These are phyloP conservation scores for Podosphaera leucotricha DNA, from an alignment of 2,329 filamentous ascomycete species.

Conservation along the genomic window DNA sequence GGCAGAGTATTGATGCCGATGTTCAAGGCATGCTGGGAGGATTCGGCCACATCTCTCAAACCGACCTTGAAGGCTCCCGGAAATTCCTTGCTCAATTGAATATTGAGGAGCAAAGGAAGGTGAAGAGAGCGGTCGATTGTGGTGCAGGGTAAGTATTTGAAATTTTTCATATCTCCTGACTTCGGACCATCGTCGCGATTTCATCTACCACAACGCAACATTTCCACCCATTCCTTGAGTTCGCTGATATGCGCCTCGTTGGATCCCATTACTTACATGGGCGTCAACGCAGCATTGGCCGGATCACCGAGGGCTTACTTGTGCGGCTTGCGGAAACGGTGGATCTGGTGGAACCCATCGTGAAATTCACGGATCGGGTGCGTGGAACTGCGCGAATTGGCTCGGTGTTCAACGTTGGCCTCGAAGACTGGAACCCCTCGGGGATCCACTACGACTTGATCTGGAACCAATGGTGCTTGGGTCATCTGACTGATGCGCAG, in stretches of 20 bases:
- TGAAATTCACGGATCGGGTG: conserved; percentile 50
- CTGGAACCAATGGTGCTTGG: conserved; percentile 80
- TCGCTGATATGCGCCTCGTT: neutral
- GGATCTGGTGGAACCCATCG: conserved; percentile 67
- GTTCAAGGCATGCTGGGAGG: conserved; percentile 62
- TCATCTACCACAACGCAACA: neutral
- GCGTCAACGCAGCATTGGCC: conserved; percentile 31
- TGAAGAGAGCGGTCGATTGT: conserved; percentile 18
- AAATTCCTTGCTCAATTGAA: conserved; percentile 47
- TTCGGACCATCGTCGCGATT: neutral
- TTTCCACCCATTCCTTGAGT: neutral
- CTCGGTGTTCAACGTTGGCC: conserved; percentile 43
- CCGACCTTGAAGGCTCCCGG: conserved; percentile 47
- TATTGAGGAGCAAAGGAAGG: conserved; percentile 14
- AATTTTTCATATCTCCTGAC: neutral
- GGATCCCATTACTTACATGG: neutral
- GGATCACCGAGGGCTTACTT: conserved; percentile 61
- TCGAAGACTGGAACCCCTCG: conserved; percentile 43
- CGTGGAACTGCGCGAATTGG: conserved; percentile 31
- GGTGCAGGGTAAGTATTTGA: conserved; percentile 17
- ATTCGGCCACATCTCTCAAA: conserved; percentile 40
- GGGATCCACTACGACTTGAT: conserved; percentile 47
- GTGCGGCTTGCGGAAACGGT: conserved; percentile 43
- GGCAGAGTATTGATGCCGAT: conserved; percentile 26
- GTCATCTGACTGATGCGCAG: conserved; percentile 55